A percentile compares a stretch with the other conserved stretches of the same genome.
Evolutionary conservation across 257 asterid genomes (phyloP).

Genomic region (Primulina eburnea): DNA sequence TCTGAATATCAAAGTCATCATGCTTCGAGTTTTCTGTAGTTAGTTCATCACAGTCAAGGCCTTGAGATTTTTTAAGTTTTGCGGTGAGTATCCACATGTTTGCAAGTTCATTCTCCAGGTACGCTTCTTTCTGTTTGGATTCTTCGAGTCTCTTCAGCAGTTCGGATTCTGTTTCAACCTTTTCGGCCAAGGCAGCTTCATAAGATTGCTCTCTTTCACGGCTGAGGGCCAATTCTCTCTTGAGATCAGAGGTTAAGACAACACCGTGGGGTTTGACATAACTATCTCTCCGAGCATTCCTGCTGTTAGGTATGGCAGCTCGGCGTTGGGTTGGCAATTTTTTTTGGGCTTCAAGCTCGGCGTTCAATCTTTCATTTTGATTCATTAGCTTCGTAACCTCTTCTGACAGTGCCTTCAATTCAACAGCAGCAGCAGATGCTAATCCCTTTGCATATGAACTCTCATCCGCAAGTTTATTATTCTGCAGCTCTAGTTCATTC

Average conservation of each 20-base stretch:
- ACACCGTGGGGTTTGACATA: constrained; percentile 47
- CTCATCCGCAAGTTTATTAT: constrained; percentile 89
- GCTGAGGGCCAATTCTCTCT: constrained; percentile 68
- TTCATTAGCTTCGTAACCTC: constrained; percentile 97
- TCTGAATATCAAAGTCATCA: constrained; percentile 37
- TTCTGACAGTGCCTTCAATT: constrained; percentile 88
- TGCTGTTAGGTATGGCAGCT: constrained; percentile 31
- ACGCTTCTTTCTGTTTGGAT: constrained; percentile 89
- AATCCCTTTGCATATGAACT: constrained; percentile 94
- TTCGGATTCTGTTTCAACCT: constrained; percentile 65
- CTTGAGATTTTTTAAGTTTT: constrained; percentile 70
- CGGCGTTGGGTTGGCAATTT: constrained; percentile 71
- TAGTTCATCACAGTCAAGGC: constrained; percentile 51
- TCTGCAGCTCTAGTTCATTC: constrained; percentile 72
- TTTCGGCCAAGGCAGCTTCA: constrained; percentile 77
- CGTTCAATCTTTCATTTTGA: constrained; percentile 66
- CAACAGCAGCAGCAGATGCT: constrained; percentile 99
- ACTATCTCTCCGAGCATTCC: constrained; percentile 68
- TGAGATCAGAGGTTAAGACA: constrained; percentile 46
- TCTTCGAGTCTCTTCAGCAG: constrained; percentile 85
- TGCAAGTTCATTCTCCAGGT: constrained; percentile 93
- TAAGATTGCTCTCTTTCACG: constrained; percentile 78
- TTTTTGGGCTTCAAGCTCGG: constrained; percentile 74
- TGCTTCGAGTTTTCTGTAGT: constrained; percentile 31
- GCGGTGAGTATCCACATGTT: constrained; percentile 98